phyloP scores from a whole-genome alignment of 1,139 yeast species.

The Taphrina betulina region DNA sequence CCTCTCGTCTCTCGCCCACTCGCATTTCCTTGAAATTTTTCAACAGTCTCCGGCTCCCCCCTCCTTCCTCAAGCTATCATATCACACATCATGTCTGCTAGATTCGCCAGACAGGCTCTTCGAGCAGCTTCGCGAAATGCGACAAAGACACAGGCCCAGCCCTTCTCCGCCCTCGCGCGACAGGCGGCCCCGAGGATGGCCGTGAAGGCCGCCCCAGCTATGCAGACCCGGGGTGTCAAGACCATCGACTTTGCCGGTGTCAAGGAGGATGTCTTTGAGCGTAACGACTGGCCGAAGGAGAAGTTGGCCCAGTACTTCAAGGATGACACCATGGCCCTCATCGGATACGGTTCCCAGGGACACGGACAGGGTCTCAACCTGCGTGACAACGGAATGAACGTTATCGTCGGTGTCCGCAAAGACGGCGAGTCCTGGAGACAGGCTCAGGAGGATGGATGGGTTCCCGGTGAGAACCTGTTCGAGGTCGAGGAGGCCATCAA shows the following conservation, averaged over 20 bases:
- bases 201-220: conserved; percentile 40
- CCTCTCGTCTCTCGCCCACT: no score
- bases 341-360: conserved; percentile 99
- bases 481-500: conserved; percentile 88
- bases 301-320: conserved; percentile 94
- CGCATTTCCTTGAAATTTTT: background rate
- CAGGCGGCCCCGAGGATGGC: conserved; percentile 39
- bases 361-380: conserved; percentile 99
- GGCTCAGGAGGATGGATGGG: conserved; percentile 99
- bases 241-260: conserved; percentile 96
- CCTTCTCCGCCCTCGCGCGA: conserved; percentile 40
- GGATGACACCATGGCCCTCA: conserved; percentile 93
- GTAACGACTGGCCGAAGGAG: conserved; percentile 99
- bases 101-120: conserved; percentile 41
- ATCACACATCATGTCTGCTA: conserved; percentile 31
- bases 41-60: background rate
- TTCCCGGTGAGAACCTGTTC: conserved; percentile 97
- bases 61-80: background rate
- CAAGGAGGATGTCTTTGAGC: conserved; percentile 89
- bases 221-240: conserved; percentile 73
- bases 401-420: conserved; percentile 96
- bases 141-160: conserved; percentile 37
- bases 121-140: conserved; percentile 42
- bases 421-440: conserved; percentile 99
- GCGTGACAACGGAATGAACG: conserved; percentile 98